Percentiles rank a stretch among this genome's conserved stretches.
Evolutionary conservation across 805 yeast species (phyloP).

Genomic region (Starmerella geochares): DNA sequence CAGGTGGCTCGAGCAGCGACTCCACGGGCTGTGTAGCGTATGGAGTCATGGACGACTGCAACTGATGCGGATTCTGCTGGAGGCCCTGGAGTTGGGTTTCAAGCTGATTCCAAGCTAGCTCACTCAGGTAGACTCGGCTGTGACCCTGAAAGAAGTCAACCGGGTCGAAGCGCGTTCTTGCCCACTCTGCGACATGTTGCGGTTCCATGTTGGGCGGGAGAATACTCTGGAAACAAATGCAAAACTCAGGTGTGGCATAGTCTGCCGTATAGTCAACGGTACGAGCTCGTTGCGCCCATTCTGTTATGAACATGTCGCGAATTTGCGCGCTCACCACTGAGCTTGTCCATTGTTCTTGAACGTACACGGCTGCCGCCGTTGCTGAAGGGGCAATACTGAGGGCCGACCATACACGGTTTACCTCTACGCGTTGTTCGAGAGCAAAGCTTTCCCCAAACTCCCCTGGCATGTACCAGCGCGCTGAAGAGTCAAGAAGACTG

Average conservation of each 20-base stretch:
- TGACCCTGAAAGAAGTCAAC: constrained; percentile 32
- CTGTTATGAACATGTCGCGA: constrained; percentile 32
- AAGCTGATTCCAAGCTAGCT: constrained; percentile 33
- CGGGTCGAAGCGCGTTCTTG: constrained; percentile 29
- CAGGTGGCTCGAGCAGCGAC: constrained; percentile 14
- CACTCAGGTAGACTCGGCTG: constrained; percentile 33
- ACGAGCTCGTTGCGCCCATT: constrained; percentile 32
- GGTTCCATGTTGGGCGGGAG: constrained; percentile 30
- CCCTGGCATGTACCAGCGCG: constrained; percentile 25
- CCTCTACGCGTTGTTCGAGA: constrained; percentile 24
- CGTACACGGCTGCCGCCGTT: constrained; percentile 25
- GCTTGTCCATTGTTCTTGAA: constrained; percentile 30
- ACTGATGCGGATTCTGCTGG: not conserved
- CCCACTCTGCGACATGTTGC: constrained; percentile 29
- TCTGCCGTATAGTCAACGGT: constrained; percentile 34
- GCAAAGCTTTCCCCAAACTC: constrained; percentile 21
- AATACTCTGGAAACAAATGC: constrained; percentile 29
- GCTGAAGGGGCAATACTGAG: constrained; percentile 29
- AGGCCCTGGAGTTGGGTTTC: constrained; percentile 25
- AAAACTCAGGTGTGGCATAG: constrained; percentile 33
- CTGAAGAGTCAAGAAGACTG: constrained; percentile 24
- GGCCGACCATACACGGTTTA: constrained; percentile 33
- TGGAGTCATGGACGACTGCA: not conserved
- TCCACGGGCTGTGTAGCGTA: constrained; percentile 6
- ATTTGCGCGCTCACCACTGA: constrained; percentile 33